Evolutionary conservation across 306 rosid genomes (phyloP).

Genomic region (Quercus variabilis): DNA sequence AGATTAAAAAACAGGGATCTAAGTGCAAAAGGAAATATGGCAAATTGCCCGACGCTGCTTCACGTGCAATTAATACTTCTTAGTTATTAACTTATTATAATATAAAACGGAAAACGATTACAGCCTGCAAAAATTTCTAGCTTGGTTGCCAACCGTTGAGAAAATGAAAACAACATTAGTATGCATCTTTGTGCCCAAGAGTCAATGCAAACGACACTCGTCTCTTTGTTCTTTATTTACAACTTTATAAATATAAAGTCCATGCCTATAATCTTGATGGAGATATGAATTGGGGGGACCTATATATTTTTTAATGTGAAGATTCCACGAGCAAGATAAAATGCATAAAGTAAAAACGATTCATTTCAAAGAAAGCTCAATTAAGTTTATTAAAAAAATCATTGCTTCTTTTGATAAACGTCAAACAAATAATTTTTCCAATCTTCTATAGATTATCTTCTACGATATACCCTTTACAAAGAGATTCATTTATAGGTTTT

Average conservation of each 20-base stretch:
- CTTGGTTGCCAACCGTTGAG: slow-evolving; percentile 47
- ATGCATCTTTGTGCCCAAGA: neutral
- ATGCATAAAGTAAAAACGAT: neutral
- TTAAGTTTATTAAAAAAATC: too few relatives aligned
- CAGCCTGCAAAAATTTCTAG: slow-evolving; percentile 19
- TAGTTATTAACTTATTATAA: neutral
- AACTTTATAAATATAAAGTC: neutral
- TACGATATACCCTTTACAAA: neutral
- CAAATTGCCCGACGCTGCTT: neutral
- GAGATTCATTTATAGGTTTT: neutral
- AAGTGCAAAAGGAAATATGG: neutral
- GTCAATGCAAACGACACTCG: slow-evolving; percentile 30
- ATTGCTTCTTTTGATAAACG: neutral
- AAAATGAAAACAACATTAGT: slow-evolving; percentile 15
- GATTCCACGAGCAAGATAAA: slow-evolving; percentile 3
- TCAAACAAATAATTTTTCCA: neutral
- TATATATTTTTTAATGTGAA: slow-evolving; percentile 8
- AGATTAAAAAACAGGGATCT: neutral
- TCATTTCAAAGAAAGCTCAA: neutral
- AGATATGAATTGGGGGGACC: slow-evolving; percentile 7
- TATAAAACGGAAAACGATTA: neutral
- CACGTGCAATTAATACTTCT: neutral
- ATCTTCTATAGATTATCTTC: neutral
- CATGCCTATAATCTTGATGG: slow-evolving; percentile 2
- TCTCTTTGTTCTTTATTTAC: slow-evolving; percentile 6